Conservation (phyloP, 1,284 basidiomycete genomes). For the Malassezia pachydermatis region DNA sequence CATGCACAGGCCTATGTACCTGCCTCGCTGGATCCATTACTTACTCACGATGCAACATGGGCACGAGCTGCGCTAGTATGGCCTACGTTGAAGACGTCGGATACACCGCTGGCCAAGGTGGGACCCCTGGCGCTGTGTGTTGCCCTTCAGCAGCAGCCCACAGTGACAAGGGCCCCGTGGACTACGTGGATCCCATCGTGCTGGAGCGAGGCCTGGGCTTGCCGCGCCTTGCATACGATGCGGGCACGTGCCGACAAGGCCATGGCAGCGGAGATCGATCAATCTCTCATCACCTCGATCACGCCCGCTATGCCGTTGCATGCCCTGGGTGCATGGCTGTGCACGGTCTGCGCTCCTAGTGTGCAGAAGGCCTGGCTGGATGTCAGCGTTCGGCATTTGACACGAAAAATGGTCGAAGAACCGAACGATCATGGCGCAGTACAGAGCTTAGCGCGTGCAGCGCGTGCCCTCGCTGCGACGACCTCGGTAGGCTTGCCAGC, state of each 20-base stretch:
- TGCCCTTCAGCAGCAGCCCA: not conserved
- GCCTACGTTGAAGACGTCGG: no score
- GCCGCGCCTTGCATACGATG: no score
- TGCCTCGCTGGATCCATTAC: not conserved
- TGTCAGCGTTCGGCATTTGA: not conserved
- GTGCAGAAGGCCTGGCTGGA: not conserved
- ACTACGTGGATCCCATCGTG: no score
- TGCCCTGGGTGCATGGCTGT: not conserved
- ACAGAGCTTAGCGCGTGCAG: not conserved
- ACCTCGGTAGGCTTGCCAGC: slow-evolving; percentile 21
- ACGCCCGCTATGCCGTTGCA: not conserved
- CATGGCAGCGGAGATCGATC: no score
- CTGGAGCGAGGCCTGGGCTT: no score
- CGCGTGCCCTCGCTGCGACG: not conserved
- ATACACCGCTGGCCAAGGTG: no score
- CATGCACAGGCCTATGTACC: not conserved
- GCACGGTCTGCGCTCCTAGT: not conserved
- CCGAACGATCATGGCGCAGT: slow-evolving; percentile 21
- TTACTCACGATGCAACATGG: not conserved
- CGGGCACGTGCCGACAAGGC: no score
- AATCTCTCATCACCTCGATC: no score
- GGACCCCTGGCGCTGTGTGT: not conserved
- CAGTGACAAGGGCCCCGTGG: no score
- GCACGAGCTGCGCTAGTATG: no score
- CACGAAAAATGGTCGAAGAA: slow-evolving; percentile 37